Evolutionary conservation across 305 asterid species (phyloP), one percentile per base, ranked within the genome.

Genomic region (Striga hermonthica): DNA sequence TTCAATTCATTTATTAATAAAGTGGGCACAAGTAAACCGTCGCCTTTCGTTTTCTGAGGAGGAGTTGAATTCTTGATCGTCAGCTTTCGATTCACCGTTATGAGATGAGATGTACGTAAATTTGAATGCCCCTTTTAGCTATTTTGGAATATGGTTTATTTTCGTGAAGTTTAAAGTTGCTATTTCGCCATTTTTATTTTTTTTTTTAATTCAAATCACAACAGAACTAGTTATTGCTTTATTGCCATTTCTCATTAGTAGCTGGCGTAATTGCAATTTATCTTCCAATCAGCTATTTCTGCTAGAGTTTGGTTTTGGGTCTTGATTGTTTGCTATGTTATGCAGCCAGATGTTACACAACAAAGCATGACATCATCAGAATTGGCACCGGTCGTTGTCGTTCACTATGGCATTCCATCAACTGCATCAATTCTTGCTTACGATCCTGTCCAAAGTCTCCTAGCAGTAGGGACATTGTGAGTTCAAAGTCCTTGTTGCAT

Each of bases 391-490:
- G 70, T 75, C 62, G 82, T 90, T 72, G 65, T 76, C 68, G 88
- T 81, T 65, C 99, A 94, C 79, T 90, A 90, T 80, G 99, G 99
- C 67, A 86, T 94, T 67, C 97, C 99, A 64, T 82, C 93, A 37
- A 84, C 96, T 68, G 96, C 96, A 15, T 94, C 99, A 1, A 69
- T 81, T 73, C 80, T 94, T 64, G 89, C 95, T 66, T 94, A 80
- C 66, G 97, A 94, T 73, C 89, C 91, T 55, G 61, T 90, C 70
- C 97, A 94, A 66, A 76, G 85, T 72, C 88, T 94, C 70, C 78
- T 94, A 83, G 98, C 96, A 38, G 79, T 94, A 65, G 98, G 96
- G 73, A 90, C 99, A 57, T 60, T 89, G 99, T 94, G 81, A 82
- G 96, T 85, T 72, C 62, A 9, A 62, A 70, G 15, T 58, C 57